phyloP scores from a whole-genome alignment of 1,139 yeast genomes.

The Blastobotrys aristatus region DNA sequence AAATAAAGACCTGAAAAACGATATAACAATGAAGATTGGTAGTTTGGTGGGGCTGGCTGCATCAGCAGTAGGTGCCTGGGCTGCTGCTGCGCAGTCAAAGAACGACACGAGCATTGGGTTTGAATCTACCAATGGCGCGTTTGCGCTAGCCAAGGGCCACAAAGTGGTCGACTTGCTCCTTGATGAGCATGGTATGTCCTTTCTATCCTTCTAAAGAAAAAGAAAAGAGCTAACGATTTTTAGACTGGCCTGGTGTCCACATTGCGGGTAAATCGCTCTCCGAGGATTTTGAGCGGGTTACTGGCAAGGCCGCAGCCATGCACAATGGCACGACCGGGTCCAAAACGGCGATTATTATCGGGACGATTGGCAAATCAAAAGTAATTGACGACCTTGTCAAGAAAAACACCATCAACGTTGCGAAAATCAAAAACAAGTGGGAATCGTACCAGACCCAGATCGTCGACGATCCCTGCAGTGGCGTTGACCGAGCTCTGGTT shows the following conservation, averaged over 20 bases:
- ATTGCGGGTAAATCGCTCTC: background rate
- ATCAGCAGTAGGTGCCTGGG: no score
- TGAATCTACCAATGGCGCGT: no score
- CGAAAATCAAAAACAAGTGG: slow-evolving; percentile 17
- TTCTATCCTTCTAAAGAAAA: background rate
- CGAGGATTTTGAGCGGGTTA: background rate
- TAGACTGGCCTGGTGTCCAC: background rate
- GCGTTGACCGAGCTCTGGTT: slow-evolving; percentile 18
- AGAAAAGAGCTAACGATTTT: background rate
- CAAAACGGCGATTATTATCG: slow-evolving; percentile 17
- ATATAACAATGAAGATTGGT: no score
- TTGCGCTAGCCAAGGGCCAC: no score
- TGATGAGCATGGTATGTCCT: background rate
- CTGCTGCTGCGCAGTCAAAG: no score
- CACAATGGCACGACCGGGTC: background rate
- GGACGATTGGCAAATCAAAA: slow-evolving; percentile 19
- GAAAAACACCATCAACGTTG: slow-evolving; percentile 17
- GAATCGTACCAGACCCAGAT: slow-evolving; percentile 16
- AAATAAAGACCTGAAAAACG: no score
- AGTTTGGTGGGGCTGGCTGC: no score
- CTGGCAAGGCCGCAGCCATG: background rate
- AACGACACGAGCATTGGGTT: no score
- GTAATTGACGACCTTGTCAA: slow-evolving; percentile 17
- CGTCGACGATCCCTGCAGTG: slow-evolving; percentile 16
- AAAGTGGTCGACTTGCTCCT: background rate